Base-by-base conservation (phyloP, 192 early-diverging fungal genomes). In the Backusella liffmaniae region DNA sequence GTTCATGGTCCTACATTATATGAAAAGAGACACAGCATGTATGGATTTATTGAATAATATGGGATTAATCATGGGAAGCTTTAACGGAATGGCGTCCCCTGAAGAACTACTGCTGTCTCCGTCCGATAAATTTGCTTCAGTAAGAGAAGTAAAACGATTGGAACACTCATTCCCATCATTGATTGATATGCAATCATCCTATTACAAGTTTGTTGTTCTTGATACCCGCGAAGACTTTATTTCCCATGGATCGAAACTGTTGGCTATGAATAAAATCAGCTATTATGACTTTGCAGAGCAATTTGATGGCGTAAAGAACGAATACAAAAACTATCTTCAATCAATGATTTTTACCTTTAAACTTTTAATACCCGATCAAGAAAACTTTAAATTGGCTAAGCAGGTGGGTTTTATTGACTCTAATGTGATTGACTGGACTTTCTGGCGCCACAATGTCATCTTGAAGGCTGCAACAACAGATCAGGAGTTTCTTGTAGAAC, bases 221-320 rank as follows among this genome's bases (percentile, higher is more conserved):
- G 56, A 62, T 62, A 62, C 56, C 9, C 56, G 56, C n/a, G 56
- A 62, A 29, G 26, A 62, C 0, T 62, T 62, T 4, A 26, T 62
- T n/a, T 29, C 56, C 10, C 10, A 29, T 62, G 56, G 56, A 29
- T 62, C 56, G 26, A 62, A 29, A 5, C 26, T 29, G 12, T 12
- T 62, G 7, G 8, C 56, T 29, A 62, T 62, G 56, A 62, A 62
- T 9, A 62, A 29, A 29, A 62, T 62, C 26, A 62, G 56, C 12
- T 62, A 62, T 29, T 62, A 62, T 62, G 56, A 62, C 7, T 62
- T 62, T 62, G 56, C 56, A 62, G 56, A 62, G n/a, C 56, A 62
- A 29, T 62, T 62, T 29, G 56, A 62, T 29, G 56, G 21, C 9
- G 23, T 62, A 62, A 62, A 62, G 26, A 62, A 62, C 23, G 56